Evolutionary conservation across 1,139 yeast species (phyloP).

Genomic region (Taiozyma sp.): DNA sequence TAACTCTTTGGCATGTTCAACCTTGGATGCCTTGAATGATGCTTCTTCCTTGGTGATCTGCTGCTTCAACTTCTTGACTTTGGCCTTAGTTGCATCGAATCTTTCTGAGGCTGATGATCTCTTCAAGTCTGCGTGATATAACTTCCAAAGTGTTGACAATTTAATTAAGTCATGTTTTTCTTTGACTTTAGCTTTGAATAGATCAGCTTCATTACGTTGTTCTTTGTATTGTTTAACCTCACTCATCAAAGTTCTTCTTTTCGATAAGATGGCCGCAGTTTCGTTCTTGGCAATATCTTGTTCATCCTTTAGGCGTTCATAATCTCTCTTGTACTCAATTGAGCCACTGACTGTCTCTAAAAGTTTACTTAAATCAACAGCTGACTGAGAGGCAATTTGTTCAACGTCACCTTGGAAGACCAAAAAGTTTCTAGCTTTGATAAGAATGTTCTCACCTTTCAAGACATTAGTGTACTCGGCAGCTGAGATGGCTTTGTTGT

Average conservation of each 20-base stretch:
- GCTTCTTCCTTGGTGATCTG: constrained; percentile 27
- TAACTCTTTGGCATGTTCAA: constrained; percentile 44
- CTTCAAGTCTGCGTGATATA: constrained; percentile 60
- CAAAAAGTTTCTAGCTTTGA: constrained; percentile 85
- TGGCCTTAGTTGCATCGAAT: constrained; percentile 27
- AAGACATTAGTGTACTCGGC: constrained; percentile 61
- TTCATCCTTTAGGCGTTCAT: constrained; percentile 62
- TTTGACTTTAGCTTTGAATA: constrained; percentile 53
- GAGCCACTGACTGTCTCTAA: constrained; percentile 88
- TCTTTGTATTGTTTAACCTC: constrained; percentile 80
- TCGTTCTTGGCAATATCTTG: constrained; percentile 64
- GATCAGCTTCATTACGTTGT: constrained; percentile 69
- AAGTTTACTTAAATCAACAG: constrained; percentile 66
- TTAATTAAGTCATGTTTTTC: constrained; percentile 46
- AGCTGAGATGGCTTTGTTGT: constrained; percentile 59
- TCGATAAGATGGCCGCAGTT: constrained; percentile 61
- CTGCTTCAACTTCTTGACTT: constrained; percentile 30
- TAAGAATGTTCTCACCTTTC: constrained; percentile 77
- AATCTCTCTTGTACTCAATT: constrained; percentile 58
- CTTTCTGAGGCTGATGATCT: constrained; percentile 31
- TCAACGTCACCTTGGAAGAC: constrained; percentile 98
- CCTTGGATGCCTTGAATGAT: constrained; percentile 26
- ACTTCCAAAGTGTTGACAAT: constrained; percentile 54
- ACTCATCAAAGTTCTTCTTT: constrained; percentile 66
- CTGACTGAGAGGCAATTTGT: constrained; percentile 84